These are phyloP conservation scores for Amanita rubescens DNA, from an alignment of 768 basidiomycete genomes.

Conservation along the genomic window DNA sequence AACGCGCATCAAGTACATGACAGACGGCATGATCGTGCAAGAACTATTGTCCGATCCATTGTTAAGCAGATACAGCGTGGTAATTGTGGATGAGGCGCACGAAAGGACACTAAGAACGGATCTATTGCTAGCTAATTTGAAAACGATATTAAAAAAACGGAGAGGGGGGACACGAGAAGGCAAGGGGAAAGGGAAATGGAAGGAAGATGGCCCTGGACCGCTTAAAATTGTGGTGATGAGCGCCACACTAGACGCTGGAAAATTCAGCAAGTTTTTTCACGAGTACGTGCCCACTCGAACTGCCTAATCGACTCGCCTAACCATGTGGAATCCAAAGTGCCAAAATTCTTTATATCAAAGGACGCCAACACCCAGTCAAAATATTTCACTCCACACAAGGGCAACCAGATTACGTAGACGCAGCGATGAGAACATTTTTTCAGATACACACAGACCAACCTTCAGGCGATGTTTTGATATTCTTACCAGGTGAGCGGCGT, in stretches of 20 bases:
- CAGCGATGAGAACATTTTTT: conserved; percentile 89
- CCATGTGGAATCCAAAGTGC: conserved; percentile 44
- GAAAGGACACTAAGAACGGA: conserved; percentile 94
- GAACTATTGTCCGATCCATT: conserved; percentile 79
- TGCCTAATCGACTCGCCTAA: neutral
- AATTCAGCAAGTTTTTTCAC: conserved; percentile 83
- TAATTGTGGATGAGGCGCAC: conserved; percentile 96
- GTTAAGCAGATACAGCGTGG: conserved; percentile 75
- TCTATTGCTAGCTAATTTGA: conserved; percentile 84
- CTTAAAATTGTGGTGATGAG: conserved; percentile 96
- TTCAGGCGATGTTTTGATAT: conserved; percentile 86
- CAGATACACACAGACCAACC: conserved; percentile 81
- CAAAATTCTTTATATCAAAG: conserved; percentile 84
- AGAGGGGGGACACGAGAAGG: conserved; percentile 32
- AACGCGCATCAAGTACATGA: conserved; percentile 93
- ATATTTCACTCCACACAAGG: conserved; percentile 71
- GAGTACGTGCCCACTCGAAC: conserved; percentile 42
- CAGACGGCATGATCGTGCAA: conserved; percentile 95
- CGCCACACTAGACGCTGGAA: conserved; percentile 93
- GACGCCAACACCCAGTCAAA: conserved; percentile 87
- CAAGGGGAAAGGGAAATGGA: conserved; percentile 40
- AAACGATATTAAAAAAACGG: conserved; percentile 65
- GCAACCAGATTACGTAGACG: conserved; percentile 80
- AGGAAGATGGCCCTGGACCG: conserved; percentile 38
- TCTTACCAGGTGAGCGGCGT: conserved; percentile 63